A percentile compares a stretch with the other conserved stretches of the same genome.
Evolutionary conservation across 768 basidiomycete genomes (phyloP).

Genomic region (Rhizopogon salebrosus): DNA sequence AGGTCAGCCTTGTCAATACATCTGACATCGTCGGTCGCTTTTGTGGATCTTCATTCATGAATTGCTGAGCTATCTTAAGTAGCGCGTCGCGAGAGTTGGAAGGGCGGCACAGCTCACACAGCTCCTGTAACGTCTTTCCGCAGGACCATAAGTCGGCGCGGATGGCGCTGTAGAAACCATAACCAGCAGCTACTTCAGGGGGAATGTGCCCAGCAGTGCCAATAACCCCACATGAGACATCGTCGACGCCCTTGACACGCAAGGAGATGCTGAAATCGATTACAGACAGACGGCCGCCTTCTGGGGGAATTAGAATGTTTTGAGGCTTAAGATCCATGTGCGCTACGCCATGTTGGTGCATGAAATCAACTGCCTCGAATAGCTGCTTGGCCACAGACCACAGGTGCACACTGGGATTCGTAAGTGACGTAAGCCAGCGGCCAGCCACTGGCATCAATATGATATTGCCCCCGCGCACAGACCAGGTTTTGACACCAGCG

Average conservation of each 20-base stretch:
- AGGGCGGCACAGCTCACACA: not conserved
- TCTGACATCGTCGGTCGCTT: not conserved
- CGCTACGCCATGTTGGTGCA: slow-evolving; percentile 11
- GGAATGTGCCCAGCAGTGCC: not conserved
- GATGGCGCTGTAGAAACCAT: not conserved
- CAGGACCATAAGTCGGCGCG: not conserved
- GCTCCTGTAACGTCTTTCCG: not conserved
- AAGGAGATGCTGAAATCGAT: slow-evolving; percentile 1
- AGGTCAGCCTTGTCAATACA: not conserved
- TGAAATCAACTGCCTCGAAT: slow-evolving; percentile 5
- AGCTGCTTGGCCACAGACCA: not conserved
- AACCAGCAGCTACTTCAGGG: not conserved
- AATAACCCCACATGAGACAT: not conserved
- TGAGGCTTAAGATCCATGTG: slow-evolving; percentile 15
- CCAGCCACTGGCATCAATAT: not conserved
- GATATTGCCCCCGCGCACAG: not conserved
- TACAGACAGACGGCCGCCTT: not conserved
- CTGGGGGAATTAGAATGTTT: slow-evolving; percentile 4
- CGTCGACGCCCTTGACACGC: not conserved
- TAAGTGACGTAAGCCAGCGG: not conserved
- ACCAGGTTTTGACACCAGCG: not conserved
- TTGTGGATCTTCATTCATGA: not conserved
- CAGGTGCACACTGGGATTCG: not conserved
- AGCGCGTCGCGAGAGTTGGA: not conserved
- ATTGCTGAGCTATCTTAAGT: not conserved